phyloP scores from a whole-genome alignment of 192 early-diverging fungal genomes.

The Helicostylum pulchrum region DNA sequence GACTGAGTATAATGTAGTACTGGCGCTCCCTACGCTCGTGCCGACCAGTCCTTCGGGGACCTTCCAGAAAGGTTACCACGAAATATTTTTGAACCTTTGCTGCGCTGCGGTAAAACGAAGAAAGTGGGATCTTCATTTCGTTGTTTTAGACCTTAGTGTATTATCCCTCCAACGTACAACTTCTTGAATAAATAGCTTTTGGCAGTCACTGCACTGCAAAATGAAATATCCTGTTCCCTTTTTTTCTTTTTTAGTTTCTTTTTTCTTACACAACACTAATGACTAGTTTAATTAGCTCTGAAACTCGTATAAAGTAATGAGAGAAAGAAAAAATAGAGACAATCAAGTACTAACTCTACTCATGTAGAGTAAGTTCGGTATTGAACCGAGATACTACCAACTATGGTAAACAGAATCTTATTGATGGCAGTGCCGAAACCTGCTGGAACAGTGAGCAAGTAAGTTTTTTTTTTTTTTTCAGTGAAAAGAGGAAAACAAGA shows the following conservation, averaged over 20 bases:
- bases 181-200: no score
- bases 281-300: constrained; percentile 35
- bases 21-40: no score
- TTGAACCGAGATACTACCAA: constrained; percentile 71
- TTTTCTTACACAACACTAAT: constrained; percentile 2
- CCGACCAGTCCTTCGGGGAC: no score
- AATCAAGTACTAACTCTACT: not conserved
- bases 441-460: constrained; percentile 95
- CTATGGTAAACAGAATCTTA: constrained; percentile 81
- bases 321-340: not conserved
- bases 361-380: constrained; percentile 79
- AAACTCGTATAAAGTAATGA: constrained; percentile 42
- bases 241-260: not conserved
- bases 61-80: no score
- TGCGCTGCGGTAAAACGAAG: no score
- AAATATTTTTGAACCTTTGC: no score
- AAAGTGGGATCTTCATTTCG: no score
- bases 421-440: constrained; percentile 76
- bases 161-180: no score
- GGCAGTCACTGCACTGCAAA: not conserved
- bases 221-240: not conserved
- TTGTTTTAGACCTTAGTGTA: no score
- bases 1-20: no score
- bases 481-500: not conserved
- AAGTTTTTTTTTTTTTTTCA: constrained; percentile 2